phyloP scores from a whole-genome alignment of 352 stramenopile genomes.

The Pseudoperonospora humuli region DNA sequence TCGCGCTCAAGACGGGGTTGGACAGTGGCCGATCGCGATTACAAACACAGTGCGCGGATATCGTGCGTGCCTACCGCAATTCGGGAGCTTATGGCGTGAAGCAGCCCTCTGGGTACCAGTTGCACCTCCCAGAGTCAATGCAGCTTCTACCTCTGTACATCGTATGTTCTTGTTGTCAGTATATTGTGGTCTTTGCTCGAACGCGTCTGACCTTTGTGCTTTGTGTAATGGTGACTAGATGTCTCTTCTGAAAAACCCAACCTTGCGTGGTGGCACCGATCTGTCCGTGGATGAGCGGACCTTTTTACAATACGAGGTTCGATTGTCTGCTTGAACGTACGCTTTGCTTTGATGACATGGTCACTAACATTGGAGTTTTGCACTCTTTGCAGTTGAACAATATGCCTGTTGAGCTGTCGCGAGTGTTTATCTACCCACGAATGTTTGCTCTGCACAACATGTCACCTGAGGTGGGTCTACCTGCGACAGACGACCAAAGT shows the following conservation, averaged over 20 bases:
- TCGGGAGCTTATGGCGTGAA: constrained; percentile 67
- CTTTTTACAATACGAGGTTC: constrained; percentile 86
- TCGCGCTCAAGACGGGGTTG: constrained; percentile 90
- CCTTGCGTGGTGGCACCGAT: constrained; percentile 94
- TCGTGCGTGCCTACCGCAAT: constrained; percentile 88
- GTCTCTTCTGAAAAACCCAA: constrained; percentile 96
- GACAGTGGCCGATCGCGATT: constrained; percentile 90
- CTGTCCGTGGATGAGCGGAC: constrained; percentile 94
- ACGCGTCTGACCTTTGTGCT: constrained; percentile 1
- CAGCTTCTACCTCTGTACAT: constrained; percentile 94
- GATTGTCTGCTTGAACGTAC: background rate
- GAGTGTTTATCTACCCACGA: constrained; percentile 94
- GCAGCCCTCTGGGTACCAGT: constrained; percentile 59
- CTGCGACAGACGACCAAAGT: constrained; percentile 38
- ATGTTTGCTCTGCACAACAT: constrained; percentile 95
- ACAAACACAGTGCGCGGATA: constrained; percentile 89
- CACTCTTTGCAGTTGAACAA: constrained; percentile 72
- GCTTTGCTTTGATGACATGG: background rate
- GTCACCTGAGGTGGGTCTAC: constrained; percentile 77
- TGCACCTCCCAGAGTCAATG: constrained; percentile 87
- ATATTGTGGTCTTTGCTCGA: background rate
- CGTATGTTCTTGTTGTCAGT: constrained; percentile 33
- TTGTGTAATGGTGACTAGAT: constrained; percentile 55
- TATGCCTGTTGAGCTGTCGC: constrained; percentile 89
- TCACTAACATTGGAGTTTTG: constrained; percentile 9